Conservation (phyloP, 192 early-diverging fungal species). For the Podila epicladia region DNA sequence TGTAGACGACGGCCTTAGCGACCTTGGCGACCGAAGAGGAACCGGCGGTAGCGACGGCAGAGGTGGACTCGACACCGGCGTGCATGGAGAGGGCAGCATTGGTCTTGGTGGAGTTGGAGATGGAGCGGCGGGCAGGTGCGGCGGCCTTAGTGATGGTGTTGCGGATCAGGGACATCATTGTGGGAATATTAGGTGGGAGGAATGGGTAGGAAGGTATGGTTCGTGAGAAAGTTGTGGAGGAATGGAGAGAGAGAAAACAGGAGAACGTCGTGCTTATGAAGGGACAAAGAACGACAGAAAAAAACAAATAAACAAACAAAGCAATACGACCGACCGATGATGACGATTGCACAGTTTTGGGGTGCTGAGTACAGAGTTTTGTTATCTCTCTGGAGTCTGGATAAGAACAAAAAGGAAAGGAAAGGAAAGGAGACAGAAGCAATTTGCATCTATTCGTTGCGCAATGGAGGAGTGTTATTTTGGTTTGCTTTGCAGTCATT, state of each 20-base stretch:
- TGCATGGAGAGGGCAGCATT: conserved; percentile 13
- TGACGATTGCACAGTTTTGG: neutral
- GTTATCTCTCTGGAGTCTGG: conserved; percentile 1
- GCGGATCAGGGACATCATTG: conserved; percentile 38
- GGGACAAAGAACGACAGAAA: neutral
- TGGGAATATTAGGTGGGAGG: neutral
- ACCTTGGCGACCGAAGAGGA: conserved; percentile 12
- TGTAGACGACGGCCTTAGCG: conserved; percentile 18
- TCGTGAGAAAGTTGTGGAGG: conserved; percentile 1
- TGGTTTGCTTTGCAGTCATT: too few species aligned
- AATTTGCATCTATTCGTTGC: too few species aligned
- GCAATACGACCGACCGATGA: neutral
- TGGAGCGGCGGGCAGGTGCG: conserved; percentile 14
- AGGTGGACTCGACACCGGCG: neutral
- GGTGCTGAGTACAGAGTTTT: neutral
- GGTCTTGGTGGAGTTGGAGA: conserved; percentile 21
- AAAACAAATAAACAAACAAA: neutral
- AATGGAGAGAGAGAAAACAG: neutral
- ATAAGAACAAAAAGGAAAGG: too few species aligned
- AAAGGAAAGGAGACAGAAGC: too few species aligned
- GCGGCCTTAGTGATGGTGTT: conserved; percentile 8
- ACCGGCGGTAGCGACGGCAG: neutral
- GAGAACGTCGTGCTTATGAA: neutral
- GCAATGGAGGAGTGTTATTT: too few species aligned
- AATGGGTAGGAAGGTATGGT: too few species aligned